Conservation (phyloP, 441 rosid species). For the Croton laevigatus region DNA sequence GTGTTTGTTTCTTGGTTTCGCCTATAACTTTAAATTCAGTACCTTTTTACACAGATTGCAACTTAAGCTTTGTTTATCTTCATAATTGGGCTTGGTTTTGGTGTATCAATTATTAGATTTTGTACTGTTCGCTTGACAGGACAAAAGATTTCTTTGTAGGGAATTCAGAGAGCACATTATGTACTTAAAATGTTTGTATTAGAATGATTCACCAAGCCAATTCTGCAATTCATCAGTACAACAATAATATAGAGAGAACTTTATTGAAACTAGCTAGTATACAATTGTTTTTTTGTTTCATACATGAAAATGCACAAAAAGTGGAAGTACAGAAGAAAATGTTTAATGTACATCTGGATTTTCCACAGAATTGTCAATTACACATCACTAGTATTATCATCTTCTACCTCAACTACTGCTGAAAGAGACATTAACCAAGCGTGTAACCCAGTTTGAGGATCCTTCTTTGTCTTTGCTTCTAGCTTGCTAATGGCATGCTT, state of each 20-base stretch:
- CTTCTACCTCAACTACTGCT: constrained; percentile 22
- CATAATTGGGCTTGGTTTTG: background rate
- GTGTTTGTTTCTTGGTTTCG: background rate
- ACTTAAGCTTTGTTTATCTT: background rate
- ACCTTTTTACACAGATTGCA: background rate
- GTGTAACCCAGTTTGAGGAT: constrained; percentile 42
- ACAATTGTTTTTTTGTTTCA: background rate
- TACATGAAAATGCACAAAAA: background rate
- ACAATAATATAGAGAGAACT: too few species aligned
- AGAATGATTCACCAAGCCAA: too few species aligned
- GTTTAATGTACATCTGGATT: constrained; percentile 1
- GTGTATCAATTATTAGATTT: background rate
- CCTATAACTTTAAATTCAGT: background rate
- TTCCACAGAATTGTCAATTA: background rate
- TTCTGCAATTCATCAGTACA: too few species aligned
- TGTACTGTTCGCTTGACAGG: background rate
- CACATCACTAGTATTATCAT: constrained; percentile 22
- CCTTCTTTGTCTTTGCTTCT: constrained; percentile 40
- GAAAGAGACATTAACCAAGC: constrained; percentile 57
- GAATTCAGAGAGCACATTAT: background rate
- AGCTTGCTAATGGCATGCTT: constrained; percentile 51
- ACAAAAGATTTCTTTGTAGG: too few species aligned
- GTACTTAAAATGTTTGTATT: too few species aligned
- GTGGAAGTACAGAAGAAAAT: background rate
- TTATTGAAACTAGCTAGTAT: too few species aligned